phyloP scores from a whole-genome alignment of 139 green algal species.

The Astrephomene gubernaculifera region DNA sequence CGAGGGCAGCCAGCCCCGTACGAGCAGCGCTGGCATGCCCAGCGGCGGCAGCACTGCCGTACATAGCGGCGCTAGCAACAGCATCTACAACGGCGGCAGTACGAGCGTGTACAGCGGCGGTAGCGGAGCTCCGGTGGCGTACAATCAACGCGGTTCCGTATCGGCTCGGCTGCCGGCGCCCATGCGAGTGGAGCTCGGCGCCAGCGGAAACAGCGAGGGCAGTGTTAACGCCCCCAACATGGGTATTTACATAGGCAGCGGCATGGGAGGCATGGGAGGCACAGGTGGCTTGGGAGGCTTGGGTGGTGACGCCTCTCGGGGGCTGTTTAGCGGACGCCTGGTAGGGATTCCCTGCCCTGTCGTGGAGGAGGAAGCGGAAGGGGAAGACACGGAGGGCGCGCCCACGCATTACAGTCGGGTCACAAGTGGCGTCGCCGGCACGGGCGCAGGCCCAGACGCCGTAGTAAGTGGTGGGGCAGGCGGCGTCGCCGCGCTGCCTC shows the following conservation, averaged over 20 bases:
- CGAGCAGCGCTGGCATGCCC: background rate
- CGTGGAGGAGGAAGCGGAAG: slow-evolving; percentile 14
- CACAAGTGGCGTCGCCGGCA: background rate
- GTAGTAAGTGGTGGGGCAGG: background rate
- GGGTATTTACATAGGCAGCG: background rate
- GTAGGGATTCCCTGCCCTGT: background rate
- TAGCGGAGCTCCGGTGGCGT: background rate
- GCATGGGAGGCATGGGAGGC: background rate
- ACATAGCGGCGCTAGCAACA: no score
- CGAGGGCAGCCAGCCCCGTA: no score
- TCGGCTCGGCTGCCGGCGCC: background rate
- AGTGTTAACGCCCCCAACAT: background rate
- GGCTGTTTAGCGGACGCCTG: no score
- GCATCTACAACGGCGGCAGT: no score
- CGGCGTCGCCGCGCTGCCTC: background rate
- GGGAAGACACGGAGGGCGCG: background rate
- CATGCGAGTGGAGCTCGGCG: background rate
- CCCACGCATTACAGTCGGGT: background rate
- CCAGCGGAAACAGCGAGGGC: background rate
- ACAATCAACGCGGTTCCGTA: background rate
- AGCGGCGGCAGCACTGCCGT: background rate
- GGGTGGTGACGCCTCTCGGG: no score
- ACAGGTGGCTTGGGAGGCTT: no score
- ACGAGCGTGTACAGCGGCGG: background rate
- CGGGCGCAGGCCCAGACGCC: background rate